Percentiles rank a stretch among this genome's conserved stretches.
phyloP scores from a whole-genome alignment of 129 eudicot species.

The Rutidosis leptorrhynchoides region DNA sequence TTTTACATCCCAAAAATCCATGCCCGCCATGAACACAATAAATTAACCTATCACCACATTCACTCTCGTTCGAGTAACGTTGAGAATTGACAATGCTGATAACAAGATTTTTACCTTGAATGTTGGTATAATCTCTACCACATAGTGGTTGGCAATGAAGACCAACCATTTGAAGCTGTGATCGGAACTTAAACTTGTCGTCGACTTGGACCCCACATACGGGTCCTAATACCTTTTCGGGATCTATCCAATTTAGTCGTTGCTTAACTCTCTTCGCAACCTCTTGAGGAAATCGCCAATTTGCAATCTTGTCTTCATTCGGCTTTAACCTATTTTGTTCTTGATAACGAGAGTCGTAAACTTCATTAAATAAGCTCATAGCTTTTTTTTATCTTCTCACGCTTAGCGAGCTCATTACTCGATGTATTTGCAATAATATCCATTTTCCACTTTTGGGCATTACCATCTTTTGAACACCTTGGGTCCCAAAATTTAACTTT shows the following conservation, averaged over 20 bases:
- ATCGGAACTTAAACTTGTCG: constrained; percentile 39
- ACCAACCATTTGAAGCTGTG: constrained; percentile 49
- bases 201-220: constrained; percentile 53
- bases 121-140: constrained; percentile 45
- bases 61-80: constrained; percentile 37
- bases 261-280: constrained; percentile 31
- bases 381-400: constrained; percentile 35
- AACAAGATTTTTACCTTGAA: constrained; percentile 40
- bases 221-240: constrained; percentile 31
- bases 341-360: constrained; percentile 3
- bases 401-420: constrained; percentile 6
- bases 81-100: constrained; percentile 53
- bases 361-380: constrained; percentile 30
- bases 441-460: constrained; percentile 1
- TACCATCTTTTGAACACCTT: background rate
- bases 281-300: constrained; percentile 3
- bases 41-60: constrained; percentile 24
- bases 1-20: background rate
- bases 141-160: constrained; percentile 39
- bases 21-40: constrained; percentile 63
- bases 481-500: constrained; percentile 19
- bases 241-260: constrained; percentile 27
- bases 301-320: constrained; percentile 9
- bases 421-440: background rate
- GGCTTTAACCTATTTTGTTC: constrained; percentile 2